These are phyloP conservation scores for Macrocybe sp. DNA, from an alignment of 1,284 basidiomycete species.

Conservation along the genomic window DNA sequence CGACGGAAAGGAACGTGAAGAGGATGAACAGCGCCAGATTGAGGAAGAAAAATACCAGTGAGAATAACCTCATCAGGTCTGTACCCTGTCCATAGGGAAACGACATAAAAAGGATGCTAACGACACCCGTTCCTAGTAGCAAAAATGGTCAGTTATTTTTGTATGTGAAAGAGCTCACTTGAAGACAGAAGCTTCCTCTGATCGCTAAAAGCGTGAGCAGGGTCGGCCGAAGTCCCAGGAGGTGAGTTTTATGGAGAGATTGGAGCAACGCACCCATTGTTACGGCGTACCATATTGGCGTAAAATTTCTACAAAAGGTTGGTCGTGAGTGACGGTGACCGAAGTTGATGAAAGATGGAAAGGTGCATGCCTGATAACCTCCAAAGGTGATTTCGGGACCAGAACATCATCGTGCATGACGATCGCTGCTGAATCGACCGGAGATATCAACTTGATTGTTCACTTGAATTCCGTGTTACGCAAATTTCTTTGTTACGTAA, in stretches of 20 bases:
- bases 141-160: neutral
- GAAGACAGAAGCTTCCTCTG: neutral
- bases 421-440: no score
- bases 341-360: neutral
- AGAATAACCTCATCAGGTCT: constrained; percentile 34
- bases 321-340: neutral
- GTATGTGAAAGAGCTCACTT: neutral
- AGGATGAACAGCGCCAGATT: constrained; percentile 61
- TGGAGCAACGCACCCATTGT: constrained; percentile 41
- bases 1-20: constrained; percentile 42
- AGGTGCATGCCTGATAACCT: no score
- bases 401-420: no score
- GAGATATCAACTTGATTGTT: no score
- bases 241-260: neutral
- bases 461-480: no score
- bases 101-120: constrained; percentile 45
- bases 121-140: constrained; percentile 46
- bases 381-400: no score
- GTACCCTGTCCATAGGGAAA: constrained; percentile 48
- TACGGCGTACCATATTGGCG: constrained; percentile 48
- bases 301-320: constrained; percentile 25
- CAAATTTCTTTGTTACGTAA: no score
- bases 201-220: neutral
- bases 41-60: constrained; percentile 59
- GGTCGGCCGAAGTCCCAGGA: no score